Base-by-base conservation (phyloP, 2,329 filamentous ascomycete genomes). In the Botrytis aclada region DNA sequence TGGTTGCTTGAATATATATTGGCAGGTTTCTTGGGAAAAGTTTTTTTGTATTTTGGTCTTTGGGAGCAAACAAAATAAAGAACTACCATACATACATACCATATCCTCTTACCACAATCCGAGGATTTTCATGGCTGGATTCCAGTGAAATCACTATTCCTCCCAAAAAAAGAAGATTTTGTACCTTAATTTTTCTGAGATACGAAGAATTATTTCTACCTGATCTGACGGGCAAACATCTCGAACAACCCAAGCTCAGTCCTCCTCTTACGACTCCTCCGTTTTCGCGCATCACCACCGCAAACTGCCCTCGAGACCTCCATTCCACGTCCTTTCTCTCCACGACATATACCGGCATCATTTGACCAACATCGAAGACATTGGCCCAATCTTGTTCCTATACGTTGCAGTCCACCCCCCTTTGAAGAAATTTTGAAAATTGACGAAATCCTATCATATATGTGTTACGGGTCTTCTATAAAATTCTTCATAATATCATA, bases 91-190 rank as follows among this genome's bases (percentile, higher is more conserved):
- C 64, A 67, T 47, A 45, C 58, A 60, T 60, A 60, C 56, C 60
- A 62, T 41, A 62, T 39, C 32, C 64, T 51, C 18, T 58, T 72
- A 69, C 39, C 54, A 71, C 45, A 43, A 39, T 65, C 66, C 34
- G 63, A 73, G 69, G 72, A 73, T 74, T 76, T 77, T 77, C 77
- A 79, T 77, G 75, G 77, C 77, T 77, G 77, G 77, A 73, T 78
- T 72, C 77, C 76, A 77, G 78, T 79, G 78, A 79, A 77, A 72
- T 67, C 70, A 25, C 61, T 60, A 43, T 72, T 67, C 69, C 43
- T 63, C 43, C 62, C 43, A 51, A 71, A 65, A 47, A 71, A 51
- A 71, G 43, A 51, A 54, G 61, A 65, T 43, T 54, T 71, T 41
- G 37, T 45, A 43, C 16, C 43, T 43, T n/a, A 22, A 43, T 69